Evolutionary conservation across 306 rosid genomes (phyloP), one percentile per base, ranked within the genome.

Genomic region (Albizia julibrissin): DNA sequence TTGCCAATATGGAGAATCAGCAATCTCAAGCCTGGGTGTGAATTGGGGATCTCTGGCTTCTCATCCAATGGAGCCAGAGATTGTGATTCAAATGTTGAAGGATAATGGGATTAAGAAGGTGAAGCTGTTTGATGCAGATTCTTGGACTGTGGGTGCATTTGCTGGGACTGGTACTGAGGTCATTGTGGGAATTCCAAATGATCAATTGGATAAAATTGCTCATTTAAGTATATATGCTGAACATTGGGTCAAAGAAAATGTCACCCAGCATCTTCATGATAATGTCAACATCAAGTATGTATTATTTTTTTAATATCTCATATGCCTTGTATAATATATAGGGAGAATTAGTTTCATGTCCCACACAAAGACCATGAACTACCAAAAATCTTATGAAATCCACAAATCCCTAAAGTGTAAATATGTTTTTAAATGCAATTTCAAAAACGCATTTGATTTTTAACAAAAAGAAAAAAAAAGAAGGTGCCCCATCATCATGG

Each of bases 1-100:
- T 39, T 69, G 49, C 31, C 43, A 64, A 64, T 26, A 39, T 14
- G 69, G 24, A 66, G 82, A 70, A 40, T 74, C 66, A 52, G 4
- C 79, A 1, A 3, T 85, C 5, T 16, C 15, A 2, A 43, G 84
- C 11, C 50, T 90, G 40, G 99, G 99, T 26, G 86, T 90, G 40
- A 95, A 93, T 39, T 93, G 97, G 99, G 99, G 99, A 46, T 6
- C 85, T n/a, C 52, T 88, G 46, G 39, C 92, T 3, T 86, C 98
- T 2, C 93, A 90, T 56, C 92, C 87, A 39, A 10, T 91, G 80
- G 31, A 58, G 18, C 89, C 98, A 5, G 64, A 1, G 18, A 84
- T 80, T 42, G 95, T 89, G 78, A 97, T 87, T 37, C 77, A 87
- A 0, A 19, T 93, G 89, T 40, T 95, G 13, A 86, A 91, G 76